Percentiles rank a stretch among this genome's conserved stretches.
Evolutionary conservation across 441 rosid species (phyloP).

Genomic region (Adansonia gregorii): DNA sequence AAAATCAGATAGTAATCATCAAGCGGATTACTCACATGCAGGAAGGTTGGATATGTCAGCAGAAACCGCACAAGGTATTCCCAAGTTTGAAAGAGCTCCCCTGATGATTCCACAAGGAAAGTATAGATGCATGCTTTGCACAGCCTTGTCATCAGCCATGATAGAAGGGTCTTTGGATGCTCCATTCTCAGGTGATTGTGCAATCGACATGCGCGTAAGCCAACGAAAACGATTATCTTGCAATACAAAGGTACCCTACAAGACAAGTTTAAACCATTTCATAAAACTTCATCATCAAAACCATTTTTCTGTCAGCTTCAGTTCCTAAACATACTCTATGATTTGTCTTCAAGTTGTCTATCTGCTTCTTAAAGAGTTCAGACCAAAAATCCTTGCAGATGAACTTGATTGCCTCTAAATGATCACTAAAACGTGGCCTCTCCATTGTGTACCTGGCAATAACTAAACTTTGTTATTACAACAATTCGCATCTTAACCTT

Average conservation of each 20-base stretch:
- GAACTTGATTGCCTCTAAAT: conserved; percentile 96
- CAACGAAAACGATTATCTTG: conserved; percentile 93
- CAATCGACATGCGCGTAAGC: conserved; percentile 77
- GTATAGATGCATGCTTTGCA: conserved; percentile 83
- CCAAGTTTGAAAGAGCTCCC: conserved; percentile 96
- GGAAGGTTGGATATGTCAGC: conserved; percentile 96
- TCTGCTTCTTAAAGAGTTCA: conserved; percentile 96
- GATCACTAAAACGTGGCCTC: conserved; percentile 86
- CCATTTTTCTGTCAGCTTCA: not conserved
- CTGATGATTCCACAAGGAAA: conserved; percentile 97
- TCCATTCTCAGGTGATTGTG: conserved; percentile 58
- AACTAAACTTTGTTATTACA: conserved; percentile 6
- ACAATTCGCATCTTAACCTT: not conserved
- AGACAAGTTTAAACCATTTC: conserved; percentile 29
- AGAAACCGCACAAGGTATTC: conserved; percentile 94
- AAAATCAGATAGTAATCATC: not conserved
- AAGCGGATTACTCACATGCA: conserved; percentile 66
- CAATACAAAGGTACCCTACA: conserved; percentile 95
- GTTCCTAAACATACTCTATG: conserved; percentile 59
- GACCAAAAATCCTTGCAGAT: conserved; percentile 99
- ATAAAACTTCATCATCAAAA: not conserved
- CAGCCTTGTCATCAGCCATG: conserved; percentile 61
- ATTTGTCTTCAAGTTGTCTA: conserved; percentile 94
- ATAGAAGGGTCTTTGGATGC: conserved; percentile 56
- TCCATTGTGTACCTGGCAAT: conserved; percentile 86